Evolutionary conservation across 1,284 basidiomycete species (phyloP), one percentile per base, ranked within the genome.

Genomic region (Inonotus obliquus): DNA sequence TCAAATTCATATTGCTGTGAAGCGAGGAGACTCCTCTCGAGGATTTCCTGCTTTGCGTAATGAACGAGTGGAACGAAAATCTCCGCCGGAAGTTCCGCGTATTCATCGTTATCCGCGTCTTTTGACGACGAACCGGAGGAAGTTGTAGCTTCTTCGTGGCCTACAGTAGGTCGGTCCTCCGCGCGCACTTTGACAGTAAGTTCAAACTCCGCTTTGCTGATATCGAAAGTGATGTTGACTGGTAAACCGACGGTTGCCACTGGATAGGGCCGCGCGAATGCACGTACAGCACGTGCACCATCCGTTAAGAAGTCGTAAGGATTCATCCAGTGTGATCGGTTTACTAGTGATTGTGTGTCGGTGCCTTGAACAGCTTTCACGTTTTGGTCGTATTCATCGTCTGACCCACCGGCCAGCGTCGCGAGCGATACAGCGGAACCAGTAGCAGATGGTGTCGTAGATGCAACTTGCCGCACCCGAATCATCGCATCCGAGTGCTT

Each of bases 21-120:
- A 54, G 45, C 63, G 38, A 25, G 55, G 57, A 2, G 23, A 13
- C 9, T 60, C 53, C 61, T 68, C 21, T 67, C 65, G 23, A 80
- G 69, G 49, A 76, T 70, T 27, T 69, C 69, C 14, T 79, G 76
- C 11, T 78, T 78, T 3, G 92, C 94, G 69, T 86, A 98, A 73
- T 97, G 94, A n/a, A 96, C 84, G 57, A 92, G 79, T 1, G 95
- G 95, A 0, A 97, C 72, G 71, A 84, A 98, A 17, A 97, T 87
- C 78, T 96, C 93, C 10, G 93, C 96, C 11, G 85, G 79, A 1
- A 85, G 73, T 25, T 74, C 75, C 7, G 75, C 74, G 48, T 73
- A 72, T 57, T 61, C 65, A 3, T 67, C 68, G 4, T 61, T 38
- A 7, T 63, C 65, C 1, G 59, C 48, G 1, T 56, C 60, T 0